Evolutionary conservation across 768 basidiomycete species (phyloP).

Genomic region (Gymnopilus dilepis): DNA sequence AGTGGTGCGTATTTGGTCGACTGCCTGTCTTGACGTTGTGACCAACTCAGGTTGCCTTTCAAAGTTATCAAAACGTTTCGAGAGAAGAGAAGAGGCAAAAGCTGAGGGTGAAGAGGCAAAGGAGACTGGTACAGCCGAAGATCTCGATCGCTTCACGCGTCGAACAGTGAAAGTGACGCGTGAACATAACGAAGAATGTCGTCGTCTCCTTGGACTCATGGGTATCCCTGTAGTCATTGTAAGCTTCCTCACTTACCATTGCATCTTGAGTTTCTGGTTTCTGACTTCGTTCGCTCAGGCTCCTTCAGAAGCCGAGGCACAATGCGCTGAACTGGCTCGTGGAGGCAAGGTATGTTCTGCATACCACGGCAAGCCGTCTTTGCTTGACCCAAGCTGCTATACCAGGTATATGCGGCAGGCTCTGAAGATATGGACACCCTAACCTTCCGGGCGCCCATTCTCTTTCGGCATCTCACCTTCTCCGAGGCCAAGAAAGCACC

Average conservation of each 20-base stretch:
- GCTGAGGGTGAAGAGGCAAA: constrained; percentile 96
- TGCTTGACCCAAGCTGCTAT: background rate
- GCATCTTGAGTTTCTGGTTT: background rate
- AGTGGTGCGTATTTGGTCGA: constrained; percentile 67
- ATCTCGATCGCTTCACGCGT: constrained; percentile 87
- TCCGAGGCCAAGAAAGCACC: constrained; percentile 97
- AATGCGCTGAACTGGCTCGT: constrained; percentile 97
- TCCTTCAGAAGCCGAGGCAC: constrained; percentile 98
- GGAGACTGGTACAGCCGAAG: constrained; percentile 92
- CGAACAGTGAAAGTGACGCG: constrained; percentile 94
- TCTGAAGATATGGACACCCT: constrained; percentile 99
- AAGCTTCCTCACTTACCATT: constrained; percentile 30
- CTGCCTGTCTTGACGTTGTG: background rate
- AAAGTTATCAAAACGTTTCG: constrained; percentile 96
- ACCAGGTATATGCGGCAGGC: constrained; percentile 92
- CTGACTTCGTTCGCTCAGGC: constrained; percentile 57
- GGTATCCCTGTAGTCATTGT: constrained; percentile 96
- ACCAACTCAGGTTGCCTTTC: constrained; percentile 14
- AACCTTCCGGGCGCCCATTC: constrained; percentile 90
- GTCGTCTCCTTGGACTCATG: constrained; percentile 87
- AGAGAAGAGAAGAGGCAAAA: constrained; percentile 88
- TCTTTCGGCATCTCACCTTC: constrained; percentile 96
- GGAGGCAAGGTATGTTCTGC: constrained; percentile 75
- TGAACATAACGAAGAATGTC: constrained; percentile 96
- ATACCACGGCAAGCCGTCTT: background rate